phyloP scores from a whole-genome alignment of 1,284 basidiomycete genomes.

The Melanopsichium pennsylvanicum region DNA sequence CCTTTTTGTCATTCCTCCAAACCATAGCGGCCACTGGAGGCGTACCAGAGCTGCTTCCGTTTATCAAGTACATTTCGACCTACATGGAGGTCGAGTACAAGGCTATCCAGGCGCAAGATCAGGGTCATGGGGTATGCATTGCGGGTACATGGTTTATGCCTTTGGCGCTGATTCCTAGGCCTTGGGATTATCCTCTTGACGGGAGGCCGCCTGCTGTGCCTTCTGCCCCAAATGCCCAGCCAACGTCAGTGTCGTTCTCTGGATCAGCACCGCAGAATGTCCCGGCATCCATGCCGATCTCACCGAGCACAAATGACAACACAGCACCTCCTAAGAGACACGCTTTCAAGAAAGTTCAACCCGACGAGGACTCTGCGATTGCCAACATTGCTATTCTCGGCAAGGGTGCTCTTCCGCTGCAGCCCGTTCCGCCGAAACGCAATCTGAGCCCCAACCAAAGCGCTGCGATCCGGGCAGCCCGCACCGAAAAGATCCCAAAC shows the following conservation, averaged over 20 bases:
- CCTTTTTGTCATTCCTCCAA: constrained; percentile 53
- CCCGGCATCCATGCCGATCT: background rate
- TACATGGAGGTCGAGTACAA: constrained; percentile 60
- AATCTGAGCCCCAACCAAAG: constrained; percentile 25
- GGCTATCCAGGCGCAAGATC: constrained; percentile 53
- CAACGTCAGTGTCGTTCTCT: background rate
- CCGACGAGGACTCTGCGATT: background rate
- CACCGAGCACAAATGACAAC: background rate
- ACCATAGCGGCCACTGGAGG: constrained; percentile 57
- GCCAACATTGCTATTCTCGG: background rate
- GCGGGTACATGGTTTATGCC: constrained; percentile 59
- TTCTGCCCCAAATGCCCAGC: background rate
- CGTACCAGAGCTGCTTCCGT: constrained; percentile 57
- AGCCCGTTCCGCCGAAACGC: constrained; percentile 11
- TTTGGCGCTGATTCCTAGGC: constrained; percentile 43
- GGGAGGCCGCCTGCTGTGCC: constrained; percentile 1
- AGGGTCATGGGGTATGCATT: constrained; percentile 52
- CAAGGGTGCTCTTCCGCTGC: background rate
- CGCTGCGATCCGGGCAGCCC: constrained; percentile 25
- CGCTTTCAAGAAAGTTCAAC: constrained; percentile 21
- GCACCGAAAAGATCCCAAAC: constrained; percentile 18
- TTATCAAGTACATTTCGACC: constrained; percentile 57
- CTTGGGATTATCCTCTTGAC: constrained; percentile 48
- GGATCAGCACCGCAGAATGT: too few relatives aligned
- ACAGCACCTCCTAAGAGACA: constrained; percentile 10